Base-by-base conservation (phyloP, 805 yeast genomes). In the Candida tammaniensis region DNA sequence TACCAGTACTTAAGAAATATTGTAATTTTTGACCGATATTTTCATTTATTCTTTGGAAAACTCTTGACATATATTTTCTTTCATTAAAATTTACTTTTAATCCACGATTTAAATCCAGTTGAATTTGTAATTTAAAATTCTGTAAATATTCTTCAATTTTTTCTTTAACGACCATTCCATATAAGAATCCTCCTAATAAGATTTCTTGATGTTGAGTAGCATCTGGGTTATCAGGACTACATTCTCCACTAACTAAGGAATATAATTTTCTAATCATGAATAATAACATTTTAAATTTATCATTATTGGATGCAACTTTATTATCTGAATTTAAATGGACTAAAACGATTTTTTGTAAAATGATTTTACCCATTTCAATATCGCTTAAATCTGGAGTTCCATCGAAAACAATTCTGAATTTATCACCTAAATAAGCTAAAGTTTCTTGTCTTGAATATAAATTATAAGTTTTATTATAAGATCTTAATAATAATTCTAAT, bases 131-230 rank as follows among this genome's bases (percentile, higher is more conserved):
- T 33, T 77, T 73, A 55, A 93, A 77, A 52, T 70, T 75, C 50
- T 76, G 81, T 48, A 93, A 68, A 56, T 87, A 89, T 61, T 93
- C 98, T 49, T 93, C 98, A 43, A 93, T 80, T 59, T 93, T 93
- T 64, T 93, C 98, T 61, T 93, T 93, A 52, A 93, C 62, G 47
- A 93, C 91, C 95, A 89, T 89, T 48, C 97, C 97, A 51, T 87
- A 93, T 36, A 93, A 70, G 75, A 93, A 86, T 11, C 98, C 98
- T 45, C 98, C 98, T 38, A 93, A 73, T 43, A 93, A 66, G 20
- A 93, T 86, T 66, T 93, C 98, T 66, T 93, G 98, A 71, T 93
- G 97, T 71, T 93, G 98, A 7, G 96, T 86, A 31, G 98, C 95
- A 80, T 93, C 98, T 57, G 98, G 98, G 65, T 93, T 93, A 61